Percentiles rank a stretch among this genome's conserved stretches.
Evolutionary conservation across 1,139 yeast genomes (phyloP).

Genomic region (Candida buenavistaensis): DNA sequence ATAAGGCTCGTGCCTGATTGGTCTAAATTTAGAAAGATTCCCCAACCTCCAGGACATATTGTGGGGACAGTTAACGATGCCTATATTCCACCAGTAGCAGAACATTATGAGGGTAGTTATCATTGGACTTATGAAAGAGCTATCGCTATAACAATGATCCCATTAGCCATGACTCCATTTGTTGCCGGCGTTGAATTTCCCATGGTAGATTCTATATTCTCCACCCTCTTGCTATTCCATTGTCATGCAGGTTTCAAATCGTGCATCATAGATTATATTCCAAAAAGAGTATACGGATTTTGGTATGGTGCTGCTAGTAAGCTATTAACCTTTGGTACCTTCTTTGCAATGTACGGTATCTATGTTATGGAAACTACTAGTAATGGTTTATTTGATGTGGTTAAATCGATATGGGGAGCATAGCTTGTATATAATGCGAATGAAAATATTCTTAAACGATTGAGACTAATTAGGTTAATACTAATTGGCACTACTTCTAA

Average conservation of each 20-base stretch:
- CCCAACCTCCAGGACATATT: conserved; percentile 72
- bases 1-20: conserved; percentile 47
- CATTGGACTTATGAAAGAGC: conserved; percentile 88
- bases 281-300: conserved; percentile 70
- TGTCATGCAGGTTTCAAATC: conserved; percentile 80
- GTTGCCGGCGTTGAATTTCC: conserved; percentile 66
- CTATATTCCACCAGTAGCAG: conserved; percentile 59
- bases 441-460: too few species aligned
- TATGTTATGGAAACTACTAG: conserved; percentile 54
- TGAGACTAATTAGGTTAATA: too few species aligned
- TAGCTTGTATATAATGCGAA: too few species aligned
- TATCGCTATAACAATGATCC: conserved; percentile 68
- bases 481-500: too few species aligned
- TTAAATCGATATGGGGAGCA: conserved; percentile 43
- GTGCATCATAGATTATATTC: conserved; percentile 88
- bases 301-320: conserved; percentile 64
- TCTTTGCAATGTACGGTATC: conserved; percentile 64
- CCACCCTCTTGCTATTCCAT: conserved; percentile 67
- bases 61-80: conserved; percentile 84
- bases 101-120: conserved; percentile 72
- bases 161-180: conserved; percentile 72
- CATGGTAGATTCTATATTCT: conserved; percentile 65
- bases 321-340: conserved; percentile 62
- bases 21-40: conserved; percentile 49
- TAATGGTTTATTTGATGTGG: conserved; percentile 56